Conservation (phyloP, 83 land plant genomes). For the Diphasiastrum complanatum region DNA sequence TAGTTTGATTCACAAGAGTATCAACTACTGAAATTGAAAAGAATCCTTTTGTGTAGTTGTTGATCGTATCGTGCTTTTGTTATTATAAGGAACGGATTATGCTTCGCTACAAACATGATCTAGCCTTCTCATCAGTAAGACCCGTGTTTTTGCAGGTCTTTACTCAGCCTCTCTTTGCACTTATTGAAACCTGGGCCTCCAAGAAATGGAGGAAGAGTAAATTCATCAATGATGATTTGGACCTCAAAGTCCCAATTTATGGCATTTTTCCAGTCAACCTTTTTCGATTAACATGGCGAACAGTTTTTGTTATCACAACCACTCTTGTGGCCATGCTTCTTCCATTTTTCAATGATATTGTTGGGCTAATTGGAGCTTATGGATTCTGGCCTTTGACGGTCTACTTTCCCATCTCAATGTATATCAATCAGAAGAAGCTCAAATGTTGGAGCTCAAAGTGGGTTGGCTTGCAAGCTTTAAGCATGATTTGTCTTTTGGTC, state of each 20-base stretch:
- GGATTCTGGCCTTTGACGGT: conserved; percentile 31
- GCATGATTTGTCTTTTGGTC: conserved; percentile 12
- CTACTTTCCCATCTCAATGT: conserved; percentile 18
- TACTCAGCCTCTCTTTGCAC: conserved; percentile 21
- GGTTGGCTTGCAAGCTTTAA: conserved; percentile 6
- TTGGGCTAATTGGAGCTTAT: conserved; percentile 21
- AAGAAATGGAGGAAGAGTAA: conserved; percentile 9
- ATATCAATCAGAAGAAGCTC: conserved; percentile 4
- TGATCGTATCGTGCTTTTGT: too few species aligned
- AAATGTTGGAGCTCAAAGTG: conserved; percentile 6
- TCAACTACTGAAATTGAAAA: too few species aligned
- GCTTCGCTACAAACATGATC: too few species aligned
- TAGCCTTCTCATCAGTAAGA: too few species aligned
- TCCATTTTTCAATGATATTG: conserved; percentile 25
- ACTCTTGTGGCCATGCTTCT: conserved; percentile 26
- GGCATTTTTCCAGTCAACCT: neutral
- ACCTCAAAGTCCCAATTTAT: conserved; percentile 3
- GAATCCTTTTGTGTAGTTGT: too few species aligned
- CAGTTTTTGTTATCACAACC: conserved; percentile 14
- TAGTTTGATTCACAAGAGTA: too few species aligned
- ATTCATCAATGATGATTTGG: conserved; percentile 14
- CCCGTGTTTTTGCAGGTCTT: conserved; percentile 12
- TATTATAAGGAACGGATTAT: too few species aligned
- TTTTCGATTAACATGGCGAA: conserved; percentile 24
- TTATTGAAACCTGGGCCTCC: conserved; percentile 9